Evolutionary conservation across 2,329 filamentous ascomycete genomes (phyloP).

Genomic region (Cladosporium cucumerinum): DNA sequence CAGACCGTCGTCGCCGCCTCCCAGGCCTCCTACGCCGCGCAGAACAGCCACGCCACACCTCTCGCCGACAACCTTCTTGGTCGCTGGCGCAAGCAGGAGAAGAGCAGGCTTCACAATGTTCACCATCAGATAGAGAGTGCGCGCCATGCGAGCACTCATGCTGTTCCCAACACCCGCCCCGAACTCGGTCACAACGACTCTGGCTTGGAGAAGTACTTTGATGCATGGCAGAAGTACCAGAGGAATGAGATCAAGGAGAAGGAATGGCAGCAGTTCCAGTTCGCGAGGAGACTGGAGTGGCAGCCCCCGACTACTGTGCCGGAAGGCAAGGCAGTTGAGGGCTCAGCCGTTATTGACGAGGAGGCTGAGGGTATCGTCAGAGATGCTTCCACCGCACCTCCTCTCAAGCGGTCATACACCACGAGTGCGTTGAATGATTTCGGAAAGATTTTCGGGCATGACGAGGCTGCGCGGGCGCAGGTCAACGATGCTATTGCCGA

Average conservation of each 20-base stretch:
- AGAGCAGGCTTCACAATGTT: conserved; percentile 30
- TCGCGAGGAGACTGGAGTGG: conserved; percentile 85
- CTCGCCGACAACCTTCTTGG: conserved; percentile 50
- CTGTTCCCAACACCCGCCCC: conserved; percentile 33
- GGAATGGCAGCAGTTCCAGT: conserved; percentile 90
- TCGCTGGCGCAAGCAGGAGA: conserved; percentile 44
- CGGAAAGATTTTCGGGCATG: conserved; percentile 50
- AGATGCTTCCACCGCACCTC: conserved; percentile 22
- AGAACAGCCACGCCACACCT: conserved; percentile 54
- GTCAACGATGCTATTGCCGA: conserved; percentile 81
- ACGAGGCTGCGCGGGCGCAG: conserved; percentile 57
- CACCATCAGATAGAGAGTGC: conserved; percentile 31
- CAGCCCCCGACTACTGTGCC: conserved; percentile 53
- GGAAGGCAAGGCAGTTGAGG: conserved; percentile 30
- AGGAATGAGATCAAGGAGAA: conserved; percentile 71
- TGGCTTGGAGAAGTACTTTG: conserved; percentile 85
- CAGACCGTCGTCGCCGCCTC: conserved; percentile 95
- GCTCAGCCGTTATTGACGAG: conserved; percentile 36
- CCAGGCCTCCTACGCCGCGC: conserved; percentile 74
- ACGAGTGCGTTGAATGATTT: conserved; percentile 59
- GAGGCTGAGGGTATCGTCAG: conserved; percentile 35
- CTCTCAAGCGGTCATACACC: conserved; percentile 50
- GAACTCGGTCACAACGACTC: conserved; percentile 38
- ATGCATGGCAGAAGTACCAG: conserved; percentile 80
- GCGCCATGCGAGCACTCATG: conserved; percentile 36